phyloP scores from a whole-genome alignment of 768 basidiomycete species.

The Tylopilus vinaceipallidus region DNA sequence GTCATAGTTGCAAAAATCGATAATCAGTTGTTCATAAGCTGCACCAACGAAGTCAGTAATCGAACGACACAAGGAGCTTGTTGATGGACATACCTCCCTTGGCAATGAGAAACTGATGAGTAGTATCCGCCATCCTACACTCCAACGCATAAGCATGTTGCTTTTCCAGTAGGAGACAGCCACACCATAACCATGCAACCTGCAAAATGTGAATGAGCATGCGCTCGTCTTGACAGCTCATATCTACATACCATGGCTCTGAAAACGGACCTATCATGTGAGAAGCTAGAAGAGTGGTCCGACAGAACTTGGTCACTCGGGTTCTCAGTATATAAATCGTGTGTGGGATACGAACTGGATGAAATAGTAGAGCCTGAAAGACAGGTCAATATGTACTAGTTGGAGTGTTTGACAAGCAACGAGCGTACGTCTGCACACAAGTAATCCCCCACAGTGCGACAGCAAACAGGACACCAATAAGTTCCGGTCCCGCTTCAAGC shows the following conservation, averaged over 20 bases:
- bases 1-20: constrained; percentile 13
- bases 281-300: constrained; percentile 2
- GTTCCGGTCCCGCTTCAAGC: constrained; percentile 13
- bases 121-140: constrained; percentile 14
- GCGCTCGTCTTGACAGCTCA: background rate
- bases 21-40: constrained; percentile 16
- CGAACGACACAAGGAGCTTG: background rate
- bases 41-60: constrained; percentile 4
- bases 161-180: background rate
- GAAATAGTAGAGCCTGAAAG: constrained; percentile 17
- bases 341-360: constrained; percentile 11
- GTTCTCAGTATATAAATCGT: background rate
- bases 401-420: background rate
- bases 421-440: constrained; percentile 20
- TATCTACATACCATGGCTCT: constrained; percentile 10
- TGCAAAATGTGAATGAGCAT: background rate
- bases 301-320: background rate
- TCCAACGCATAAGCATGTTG: background rate
- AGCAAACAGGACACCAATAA: constrained; percentile 14
- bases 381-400: background rate
- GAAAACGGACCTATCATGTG: constrained; percentile 1
- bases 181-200: constrained; percentile 21
- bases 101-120: constrained; percentile 16
- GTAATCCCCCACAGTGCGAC: constrained; percentile 27
- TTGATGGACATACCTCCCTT: constrained; percentile 14